Percentiles rank a stretch among this genome's conserved stretches.
phyloP scores from a whole-genome alignment of 495 filamentous ascomycete genomes.

The Hypoxylon perforatum region DNA sequence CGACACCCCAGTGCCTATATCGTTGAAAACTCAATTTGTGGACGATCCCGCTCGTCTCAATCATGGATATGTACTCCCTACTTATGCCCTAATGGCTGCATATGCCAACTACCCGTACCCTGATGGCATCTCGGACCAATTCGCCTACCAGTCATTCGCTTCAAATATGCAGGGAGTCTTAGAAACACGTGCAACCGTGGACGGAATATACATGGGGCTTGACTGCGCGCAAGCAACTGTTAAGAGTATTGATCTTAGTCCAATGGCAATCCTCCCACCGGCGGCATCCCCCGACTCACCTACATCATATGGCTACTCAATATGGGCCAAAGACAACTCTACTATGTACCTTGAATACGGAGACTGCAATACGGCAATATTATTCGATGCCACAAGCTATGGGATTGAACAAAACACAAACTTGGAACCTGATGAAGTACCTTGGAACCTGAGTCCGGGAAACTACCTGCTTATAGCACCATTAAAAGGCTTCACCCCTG shows the following conservation, averaged over 20 bases:
- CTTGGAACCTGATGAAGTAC: too few relatives aligned
- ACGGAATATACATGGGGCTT: slow-evolving; percentile 39
- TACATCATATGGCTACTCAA: too few relatives aligned
- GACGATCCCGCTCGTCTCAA: neutral
- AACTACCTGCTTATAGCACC: neutral
- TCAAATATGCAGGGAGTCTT: slow-evolving; percentile 18
- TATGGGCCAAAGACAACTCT: neutral
- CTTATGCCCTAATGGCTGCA: slow-evolving; percentile 23
- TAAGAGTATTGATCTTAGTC: neutral
- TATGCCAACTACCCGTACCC: slow-evolving; percentile 34
- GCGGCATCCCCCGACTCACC: too few relatives aligned
- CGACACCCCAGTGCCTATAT: slow-evolving; percentile 6
- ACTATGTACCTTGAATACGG: slow-evolving; percentile 20
- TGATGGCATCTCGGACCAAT: slow-evolving; percentile 28
- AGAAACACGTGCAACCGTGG: slow-evolving; percentile 33
- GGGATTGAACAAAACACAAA: too few relatives aligned
- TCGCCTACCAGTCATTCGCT: slow-evolving; percentile 40
- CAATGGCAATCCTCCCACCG: too few relatives aligned
- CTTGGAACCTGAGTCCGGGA: too few relatives aligned
- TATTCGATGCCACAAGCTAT: neutral
- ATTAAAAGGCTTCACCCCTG: slow-evolving; percentile 8
- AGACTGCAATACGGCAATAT: neutral
- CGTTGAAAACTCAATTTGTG: slow-evolving; percentile 3
- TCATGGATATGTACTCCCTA: neutral
- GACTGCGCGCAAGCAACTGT: slow-evolving; percentile 34